These are phyloP conservation scores for Coccinonectria pachysandricola DNA, from an alignment of 2,329 filamentous ascomycete genomes.

Conservation along the genomic window DNA sequence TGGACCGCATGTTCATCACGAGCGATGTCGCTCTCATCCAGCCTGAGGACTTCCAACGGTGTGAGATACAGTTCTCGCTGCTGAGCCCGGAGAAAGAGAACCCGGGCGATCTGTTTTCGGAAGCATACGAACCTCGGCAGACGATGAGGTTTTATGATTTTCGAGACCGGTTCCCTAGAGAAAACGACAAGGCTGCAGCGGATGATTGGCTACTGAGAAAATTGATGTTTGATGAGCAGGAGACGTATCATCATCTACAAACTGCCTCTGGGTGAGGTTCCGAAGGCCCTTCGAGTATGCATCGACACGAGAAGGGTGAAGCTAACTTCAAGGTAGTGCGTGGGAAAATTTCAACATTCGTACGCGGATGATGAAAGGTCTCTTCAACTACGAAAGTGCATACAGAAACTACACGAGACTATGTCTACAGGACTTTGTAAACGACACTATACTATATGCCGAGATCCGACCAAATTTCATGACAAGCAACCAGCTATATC, in stretches of 20 bases:
- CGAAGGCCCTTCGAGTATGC: too few species aligned
- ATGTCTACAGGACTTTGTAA: slow-evolving; percentile 51
- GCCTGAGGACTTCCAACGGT: slow-evolving; percentile 35
- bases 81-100: slow-evolving; percentile 24
- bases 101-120: slow-evolving; percentile 38
- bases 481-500: slow-evolving; percentile 49
- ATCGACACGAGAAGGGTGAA: too few species aligned
- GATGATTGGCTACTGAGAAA: slow-evolving; percentile 51
- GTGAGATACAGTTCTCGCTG: slow-evolving; percentile 55
- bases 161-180: slow-evolving; percentile 22
- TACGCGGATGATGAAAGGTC: slow-evolving; percentile 62
- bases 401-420: slow-evolving; percentile 50
- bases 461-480: slow-evolving; percentile 63
- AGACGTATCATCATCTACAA: slow-evolving; percentile 43
- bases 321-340: slow-evolving; percentile 32
- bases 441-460: slow-evolving; percentile 59
- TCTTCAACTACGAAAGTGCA: slow-evolving; percentile 56
- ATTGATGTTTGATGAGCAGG: slow-evolving; percentile 50
- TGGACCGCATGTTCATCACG: slow-evolving; percentile 59
- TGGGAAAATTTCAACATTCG: slow-evolving; percentile 57
- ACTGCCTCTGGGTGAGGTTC: slow-evolving; percentile 41
- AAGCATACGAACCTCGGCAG: slow-evolving; percentile 33
- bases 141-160: slow-evolving; percentile 36
- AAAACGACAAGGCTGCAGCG: slow-evolving; percentile 17
- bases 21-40: slow-evolving; percentile 41